Evolutionary conservation across 2,329 filamentous ascomycete species (phyloP), one percentile per base, ranked within the genome.

Genomic region (Diaporthe amygdali): DNA sequence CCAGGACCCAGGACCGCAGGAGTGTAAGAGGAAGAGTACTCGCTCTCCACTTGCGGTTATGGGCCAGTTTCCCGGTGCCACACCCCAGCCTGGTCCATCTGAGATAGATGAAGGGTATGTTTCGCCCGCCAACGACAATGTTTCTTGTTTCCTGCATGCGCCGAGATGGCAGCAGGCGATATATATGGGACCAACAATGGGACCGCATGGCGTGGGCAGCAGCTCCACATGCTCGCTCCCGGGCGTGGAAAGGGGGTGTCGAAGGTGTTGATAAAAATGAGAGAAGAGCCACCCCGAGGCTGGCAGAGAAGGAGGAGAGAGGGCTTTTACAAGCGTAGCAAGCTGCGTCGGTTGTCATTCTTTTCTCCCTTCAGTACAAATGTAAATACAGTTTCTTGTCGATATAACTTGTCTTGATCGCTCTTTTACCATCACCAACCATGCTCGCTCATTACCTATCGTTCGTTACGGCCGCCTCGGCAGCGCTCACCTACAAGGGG

Each of bases 401-500:
- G 2, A 41, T 44, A 44, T n/a, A 44, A 39, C 27, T 15, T 20
- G 12, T 22, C 27, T 22, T 37, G 39, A 30, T 59, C 52, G n/a
- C 52, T 56, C 55, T 55, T 34, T 27, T 12, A 39, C 17, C 27
- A 27, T 7, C 15, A 39, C 9, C 70, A 67, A 17, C 49, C 9
- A 72, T 72, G 61, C 54, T 72, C 46, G 66, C 68, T 51, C 67
- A 51, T 39, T 56, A 59, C 20, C 34, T 72, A 27, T 55, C 66
- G 17, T 54, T 66, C 27, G 27, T 71, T 34, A 56, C 68, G 25
- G 39, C 56, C 37, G 68, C 68, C 41, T 72, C 71, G 25, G 71
- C 68, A 15, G 52, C 70, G 8, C 72, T 73, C 12, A 73, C 67
- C 55, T 73, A 73, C 34, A 49, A 56, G 44, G 72, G 72, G 20